phyloP scores from a whole-genome alignment of 805 yeast genomes.

The Huiozyma sinensis region DNA sequence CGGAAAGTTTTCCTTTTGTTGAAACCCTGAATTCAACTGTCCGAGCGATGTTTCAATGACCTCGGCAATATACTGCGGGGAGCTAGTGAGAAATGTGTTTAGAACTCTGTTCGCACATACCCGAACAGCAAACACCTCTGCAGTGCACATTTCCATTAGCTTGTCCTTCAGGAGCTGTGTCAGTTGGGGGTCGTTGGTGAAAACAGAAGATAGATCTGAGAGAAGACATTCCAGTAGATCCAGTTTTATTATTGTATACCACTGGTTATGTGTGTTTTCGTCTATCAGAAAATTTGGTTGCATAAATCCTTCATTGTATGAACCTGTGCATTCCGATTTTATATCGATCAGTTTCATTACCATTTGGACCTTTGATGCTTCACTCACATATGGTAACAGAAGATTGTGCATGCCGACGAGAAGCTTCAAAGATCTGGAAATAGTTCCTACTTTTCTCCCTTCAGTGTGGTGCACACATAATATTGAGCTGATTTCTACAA shows the following conservation, averaged over 20 bases:
- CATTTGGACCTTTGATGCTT: conserved; percentile 26
- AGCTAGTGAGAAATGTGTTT: conserved; percentile 24
- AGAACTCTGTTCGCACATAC: conserved; percentile 31
- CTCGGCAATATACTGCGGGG: conserved; percentile 30
- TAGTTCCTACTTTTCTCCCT: conserved; percentile 10
- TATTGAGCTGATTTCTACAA: conserved; percentile 19
- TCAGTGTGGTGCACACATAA: conserved; percentile 17
- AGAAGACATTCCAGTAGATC: conserved; percentile 15
- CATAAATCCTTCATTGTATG: background rate
- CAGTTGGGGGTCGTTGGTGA: conserved; percentile 19
- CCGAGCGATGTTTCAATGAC: conserved; percentile 28
- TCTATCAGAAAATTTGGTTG: background rate
- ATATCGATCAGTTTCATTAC: conserved; percentile 15
- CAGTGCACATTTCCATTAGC: conserved; percentile 30
- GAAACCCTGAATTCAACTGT: conserved; percentile 28
- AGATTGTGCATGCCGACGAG: conserved; percentile 16
- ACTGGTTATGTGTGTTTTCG: conserved; percentile 5
- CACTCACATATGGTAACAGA: conserved; percentile 22
- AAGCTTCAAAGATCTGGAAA: conserved; percentile 17
- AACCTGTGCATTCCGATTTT: background rate
- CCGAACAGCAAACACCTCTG: conserved; percentile 33
- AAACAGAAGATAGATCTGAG: conserved; percentile 21
- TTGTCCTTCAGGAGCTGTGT: conserved; percentile 25
- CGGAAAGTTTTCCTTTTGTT: conserved; percentile 17
- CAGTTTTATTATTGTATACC: conserved; percentile 17